phyloP scores from a whole-genome alignment of 345 rosid species.

The Eucalyptus erythrocorys region DNA sequence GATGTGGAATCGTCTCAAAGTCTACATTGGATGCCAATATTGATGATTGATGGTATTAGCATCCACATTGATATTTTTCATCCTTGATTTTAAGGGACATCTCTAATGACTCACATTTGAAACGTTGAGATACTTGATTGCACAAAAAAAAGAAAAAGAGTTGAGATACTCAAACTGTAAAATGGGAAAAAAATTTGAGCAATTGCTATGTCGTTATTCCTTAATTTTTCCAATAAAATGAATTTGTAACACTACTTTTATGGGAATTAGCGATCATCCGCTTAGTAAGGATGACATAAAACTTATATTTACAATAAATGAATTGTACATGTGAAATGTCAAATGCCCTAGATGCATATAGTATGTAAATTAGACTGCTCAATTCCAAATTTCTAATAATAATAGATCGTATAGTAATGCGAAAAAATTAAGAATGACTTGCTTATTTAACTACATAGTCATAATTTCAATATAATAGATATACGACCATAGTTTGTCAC shows the following conservation, averaged over 20 bases:
- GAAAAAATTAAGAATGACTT: accelerated
- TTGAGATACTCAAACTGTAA: neutral
- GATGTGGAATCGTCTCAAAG: neutral
- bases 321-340: neutral
- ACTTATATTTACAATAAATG: no score
- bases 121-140: neutral
- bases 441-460: no score
- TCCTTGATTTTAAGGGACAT: neutral
- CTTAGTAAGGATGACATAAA: neutral
- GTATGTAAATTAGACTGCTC: no score
- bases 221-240: neutral
- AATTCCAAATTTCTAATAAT: neutral
- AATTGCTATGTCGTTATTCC: accelerated
- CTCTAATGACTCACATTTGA: neutral
- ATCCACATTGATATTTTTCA: accelerated
- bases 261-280: neutral
- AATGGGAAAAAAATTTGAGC: no score
- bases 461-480: no score
- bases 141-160: accelerated
- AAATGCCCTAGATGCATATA: accelerated
- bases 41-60: accelerated
- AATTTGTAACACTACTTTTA: accelerated
- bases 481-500: neutral
- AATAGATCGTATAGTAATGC: neutral
- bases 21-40: neutral